These are phyloP conservation scores for Pythium plurisporium DNA, from an alignment of 352 stramenopile genomes.

Conservation along the genomic window DNA sequence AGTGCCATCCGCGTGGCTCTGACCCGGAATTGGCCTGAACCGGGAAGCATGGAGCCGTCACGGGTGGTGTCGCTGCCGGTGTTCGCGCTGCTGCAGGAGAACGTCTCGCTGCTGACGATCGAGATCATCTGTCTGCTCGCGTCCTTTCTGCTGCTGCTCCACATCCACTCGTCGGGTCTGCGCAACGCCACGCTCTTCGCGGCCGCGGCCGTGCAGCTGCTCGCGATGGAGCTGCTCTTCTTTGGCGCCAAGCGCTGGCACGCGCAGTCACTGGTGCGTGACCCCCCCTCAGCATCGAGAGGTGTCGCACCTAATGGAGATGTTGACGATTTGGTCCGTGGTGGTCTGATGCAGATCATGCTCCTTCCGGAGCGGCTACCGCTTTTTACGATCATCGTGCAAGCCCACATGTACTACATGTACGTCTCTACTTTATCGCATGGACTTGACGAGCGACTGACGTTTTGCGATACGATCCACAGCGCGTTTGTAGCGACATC, in stretches of 20 bases:
- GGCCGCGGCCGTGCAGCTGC: constrained; percentile 42
- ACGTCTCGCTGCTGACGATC: constrained; percentile 62
- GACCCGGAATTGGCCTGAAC: neutral
- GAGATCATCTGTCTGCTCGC: constrained; percentile 54
- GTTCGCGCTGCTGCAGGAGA: constrained; percentile 73
- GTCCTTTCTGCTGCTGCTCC: constrained; percentile 65
- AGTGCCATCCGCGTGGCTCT: neutral
- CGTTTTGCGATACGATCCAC: neutral
- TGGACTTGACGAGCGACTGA: neutral
- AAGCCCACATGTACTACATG: constrained; percentile 80
- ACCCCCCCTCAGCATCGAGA: neutral
- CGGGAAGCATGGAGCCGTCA: constrained; percentile 25
- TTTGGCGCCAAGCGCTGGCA: constrained; percentile 64
- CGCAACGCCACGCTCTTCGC: constrained; percentile 63
- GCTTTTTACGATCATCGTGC: constrained; percentile 59
- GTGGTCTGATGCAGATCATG: constrained; percentile 9
- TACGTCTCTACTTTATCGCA: constrained; percentile 15
- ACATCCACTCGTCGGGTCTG: constrained; percentile 72
- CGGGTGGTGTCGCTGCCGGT: constrained; percentile 62
- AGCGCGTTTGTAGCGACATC: constrained; percentile 72
- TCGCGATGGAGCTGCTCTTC: constrained; percentile 61
- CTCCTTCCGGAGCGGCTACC: constrained; percentile 28
- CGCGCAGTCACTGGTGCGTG: constrained; percentile 50
- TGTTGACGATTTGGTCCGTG: neutral
- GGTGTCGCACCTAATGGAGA: neutral